Conservation (phyloP, 208 protist genomes). For the Crithidia brevicula region DNA sequence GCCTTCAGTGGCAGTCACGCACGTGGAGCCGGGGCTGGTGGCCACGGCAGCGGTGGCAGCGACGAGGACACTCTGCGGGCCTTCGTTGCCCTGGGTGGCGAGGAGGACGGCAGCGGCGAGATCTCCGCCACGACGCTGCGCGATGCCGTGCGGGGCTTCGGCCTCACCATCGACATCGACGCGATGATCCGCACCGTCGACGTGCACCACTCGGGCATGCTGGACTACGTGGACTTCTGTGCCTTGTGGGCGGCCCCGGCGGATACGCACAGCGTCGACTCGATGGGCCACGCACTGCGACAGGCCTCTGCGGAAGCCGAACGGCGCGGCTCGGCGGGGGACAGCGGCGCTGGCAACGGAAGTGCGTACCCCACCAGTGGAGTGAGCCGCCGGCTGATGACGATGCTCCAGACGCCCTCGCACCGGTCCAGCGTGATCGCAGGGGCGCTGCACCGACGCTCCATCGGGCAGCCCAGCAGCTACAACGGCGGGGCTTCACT, state of each 20-base stretch:
- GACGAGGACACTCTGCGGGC: conserved; percentile 74
- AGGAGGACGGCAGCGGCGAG: conserved; percentile 66
- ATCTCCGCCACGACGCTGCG: conserved; percentile 52
- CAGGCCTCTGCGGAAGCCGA: conserved; percentile 18
- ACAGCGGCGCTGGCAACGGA: no score
- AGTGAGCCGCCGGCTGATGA: conserved; percentile 16
- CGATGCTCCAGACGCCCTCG: conserved; percentile 19
- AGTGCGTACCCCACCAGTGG: background rate
- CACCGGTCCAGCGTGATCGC: conserved; percentile 7
- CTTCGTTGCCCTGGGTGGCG: conserved; percentile 83
- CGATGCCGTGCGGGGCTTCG: conserved; percentile 66
- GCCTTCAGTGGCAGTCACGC: conserved; percentile 20
- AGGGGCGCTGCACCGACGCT: conserved; percentile 11
- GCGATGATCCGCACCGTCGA: conserved; percentile 62
- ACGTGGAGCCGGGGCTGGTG: background rate
- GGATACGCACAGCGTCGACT: background rate
- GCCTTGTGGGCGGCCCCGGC: conserved; percentile 51
- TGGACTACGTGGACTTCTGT: conserved; percentile 80
- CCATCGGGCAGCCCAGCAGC: background rate
- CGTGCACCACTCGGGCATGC: conserved; percentile 48
- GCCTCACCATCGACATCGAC: conserved; percentile 83
- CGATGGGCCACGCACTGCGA: conserved; percentile 11
- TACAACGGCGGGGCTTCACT: background rate
- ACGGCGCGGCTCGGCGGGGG: conserved; percentile 8
- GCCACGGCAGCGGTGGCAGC: conserved; percentile 5